Conservation (phyloP, 306 rosid species). For the Begonia fuchsioides region DNA sequence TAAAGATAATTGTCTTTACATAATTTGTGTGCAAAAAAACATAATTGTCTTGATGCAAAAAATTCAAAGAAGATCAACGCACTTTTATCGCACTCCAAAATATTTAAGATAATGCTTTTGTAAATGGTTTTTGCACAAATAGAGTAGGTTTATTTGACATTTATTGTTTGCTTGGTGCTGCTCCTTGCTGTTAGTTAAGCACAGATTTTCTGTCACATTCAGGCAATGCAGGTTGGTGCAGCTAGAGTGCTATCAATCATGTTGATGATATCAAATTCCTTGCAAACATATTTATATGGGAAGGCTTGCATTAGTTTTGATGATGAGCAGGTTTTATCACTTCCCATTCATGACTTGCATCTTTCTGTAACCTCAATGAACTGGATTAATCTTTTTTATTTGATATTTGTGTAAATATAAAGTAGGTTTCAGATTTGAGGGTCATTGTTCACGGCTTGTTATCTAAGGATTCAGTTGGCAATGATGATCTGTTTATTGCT, state of each 20-base stretch:
- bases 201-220: background rate
- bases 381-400: slow-evolving; percentile 7
- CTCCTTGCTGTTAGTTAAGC: background rate
- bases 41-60: too few relatives aligned
- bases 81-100: too few relatives aligned
- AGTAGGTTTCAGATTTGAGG: slow-evolving; percentile 55
- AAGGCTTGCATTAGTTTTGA: slow-evolving; percentile 49
- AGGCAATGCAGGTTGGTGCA: slow-evolving; percentile 79
- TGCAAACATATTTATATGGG: slow-evolving; percentile 46
- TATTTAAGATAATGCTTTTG: too few relatives aligned
- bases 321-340: slow-evolving; percentile 48
- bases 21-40: too few relatives aligned
- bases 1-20: too few relatives aligned
- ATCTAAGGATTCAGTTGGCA: slow-evolving; percentile 36
- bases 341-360: background rate
- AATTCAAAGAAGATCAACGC: too few relatives aligned
- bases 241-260: slow-evolving; percentile 55
- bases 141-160: background rate
- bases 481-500: slow-evolving; percentile 79
- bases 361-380: slow-evolving; percentile 1
- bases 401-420: background rate
- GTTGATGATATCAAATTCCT: slow-evolving; percentile 41
- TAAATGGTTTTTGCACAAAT: too few relatives aligned
- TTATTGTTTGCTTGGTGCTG: background rate
- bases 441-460: slow-evolving; percentile 38